Conservation (phyloP, 805 yeast genomes). For the Wickerhamomyces bovis region DNA sequence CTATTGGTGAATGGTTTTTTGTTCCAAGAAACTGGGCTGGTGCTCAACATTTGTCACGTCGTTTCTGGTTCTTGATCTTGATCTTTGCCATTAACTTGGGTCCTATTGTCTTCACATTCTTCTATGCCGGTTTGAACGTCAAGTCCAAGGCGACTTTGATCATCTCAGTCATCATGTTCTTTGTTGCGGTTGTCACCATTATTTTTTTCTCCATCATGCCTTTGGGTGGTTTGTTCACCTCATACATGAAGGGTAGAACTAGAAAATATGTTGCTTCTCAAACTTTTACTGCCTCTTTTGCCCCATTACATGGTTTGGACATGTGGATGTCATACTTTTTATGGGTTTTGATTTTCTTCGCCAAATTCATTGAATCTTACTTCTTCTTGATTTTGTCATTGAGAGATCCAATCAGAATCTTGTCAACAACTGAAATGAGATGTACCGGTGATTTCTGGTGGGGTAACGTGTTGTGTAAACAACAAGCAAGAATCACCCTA, state of each 20-base stretch:
- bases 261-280: slow-evolving; percentile 91
- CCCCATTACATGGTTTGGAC: slow-evolving; percentile 76
- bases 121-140: slow-evolving; percentile 63
- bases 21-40: slow-evolving; percentile 99
- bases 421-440: slow-evolving; percentile 82
- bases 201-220: slow-evolving; percentile 93
- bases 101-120: slow-evolving; percentile 81
- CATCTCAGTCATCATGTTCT: slow-evolving; percentile 82
- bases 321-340: slow-evolving; percentile 94
- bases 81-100: slow-evolving; percentile 71
- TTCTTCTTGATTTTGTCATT: slow-evolving; percentile 82
- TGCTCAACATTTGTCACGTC: slow-evolving; percentile 91
- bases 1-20: slow-evolving; percentile 88
- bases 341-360: slow-evolving; percentile 86
- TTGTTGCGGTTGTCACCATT: slow-evolving; percentile 79
- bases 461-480: slow-evolving; percentile 65
- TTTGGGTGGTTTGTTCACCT: slow-evolving; percentile 90
- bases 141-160: slow-evolving; percentile 68
- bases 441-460: slow-evolving; percentile 96
- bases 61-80: slow-evolving; percentile 66
- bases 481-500: slow-evolving; percentile 83
- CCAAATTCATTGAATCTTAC: slow-evolving; percentile 87
- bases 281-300: slow-evolving; percentile 90
- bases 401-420: slow-evolving; percentile 90
- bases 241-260: slow-evolving; percentile 79